Evolutionary conservation across 176 grass and related monocot genomes (phyloP), one percentile per base, ranked within the genome.

Genomic region (Zoysia pacifica): DNA sequence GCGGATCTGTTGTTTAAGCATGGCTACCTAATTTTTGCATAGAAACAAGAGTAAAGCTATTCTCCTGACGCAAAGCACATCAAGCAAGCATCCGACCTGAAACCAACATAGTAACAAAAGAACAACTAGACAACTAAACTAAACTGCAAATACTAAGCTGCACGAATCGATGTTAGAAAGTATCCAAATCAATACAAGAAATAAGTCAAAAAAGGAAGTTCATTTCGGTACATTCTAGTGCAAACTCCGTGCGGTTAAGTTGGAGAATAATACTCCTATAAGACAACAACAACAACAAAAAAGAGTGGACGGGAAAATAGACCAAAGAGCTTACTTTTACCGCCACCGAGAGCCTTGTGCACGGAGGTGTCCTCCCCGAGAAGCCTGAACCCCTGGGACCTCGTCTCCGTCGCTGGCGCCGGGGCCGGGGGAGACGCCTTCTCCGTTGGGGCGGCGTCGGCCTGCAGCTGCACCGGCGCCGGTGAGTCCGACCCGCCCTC

Each of bases 281-380:
- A 7, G 1, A 16, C 18, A n/a, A 3, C 6, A 45, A 3, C 6
- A 16, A 5, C 2, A 49, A 11, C 5, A 6, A n/a, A 2, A 6
- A 18, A 58, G 9, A 58, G 18, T 19, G 2, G 48, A 13, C 19
- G 5, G 1, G 10, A 35, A 37, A 56, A 28, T 20, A 41, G 43
- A 56, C 28, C 19, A 75, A 73, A 19, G 37, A 48, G 82, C 40
- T 43, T 84, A 98, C 95, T 78, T 92, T 94, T 98, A 20, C 95
- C 90, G 66, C 92, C 95, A 14, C 95, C 95, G 18, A 98, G 84
- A 11, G 48, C 88, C 76, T 86, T 78, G 68, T 98, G 95, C 41
- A 94, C 84, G 46, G 92, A 89, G 18, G 91, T 93, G 86, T 93
- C 92, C 82, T 93, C 84, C 18, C 88, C 86, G 15, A 98, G 89